phyloP scores from a whole-genome alignment of 192 early-diverging fungal genomes.

The Gryganskiella cystojenkinii region DNA sequence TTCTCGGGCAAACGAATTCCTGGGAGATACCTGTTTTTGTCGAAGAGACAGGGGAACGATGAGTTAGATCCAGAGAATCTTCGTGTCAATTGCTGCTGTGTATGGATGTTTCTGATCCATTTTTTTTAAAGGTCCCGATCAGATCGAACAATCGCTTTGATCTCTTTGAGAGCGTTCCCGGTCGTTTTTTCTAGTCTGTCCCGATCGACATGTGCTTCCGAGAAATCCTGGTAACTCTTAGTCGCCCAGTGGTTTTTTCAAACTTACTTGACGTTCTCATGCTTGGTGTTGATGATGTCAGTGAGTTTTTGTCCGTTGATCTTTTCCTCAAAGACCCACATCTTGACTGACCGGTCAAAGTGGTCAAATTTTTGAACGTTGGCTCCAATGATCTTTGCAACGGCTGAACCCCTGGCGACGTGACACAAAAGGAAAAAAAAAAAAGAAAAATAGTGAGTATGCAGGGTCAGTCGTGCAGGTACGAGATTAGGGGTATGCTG shows the following conservation, averaged over 20 bases:
- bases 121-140: too few species aligned
- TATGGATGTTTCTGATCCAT: neutral
- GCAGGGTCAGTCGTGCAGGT: neutral
- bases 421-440: neutral
- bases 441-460: neutral
- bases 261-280: constrained; percentile 88
- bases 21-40: constrained; percentile 73
- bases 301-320: constrained; percentile 87
- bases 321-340: constrained; percentile 97
- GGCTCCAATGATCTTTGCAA: constrained; percentile 90
- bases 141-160: too few species aligned
- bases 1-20: constrained; percentile 87
- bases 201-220: too few species aligned
- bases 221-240: too few species aligned
- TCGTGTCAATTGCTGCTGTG: neutral
- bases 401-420: constrained; percentile 85
- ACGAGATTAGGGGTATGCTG: constrained; percentile 1
- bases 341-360: constrained; percentile 85
- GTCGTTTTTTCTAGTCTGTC: too few species aligned
- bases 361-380: constrained; percentile 75
- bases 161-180: too few species aligned
- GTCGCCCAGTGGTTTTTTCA: neutral
- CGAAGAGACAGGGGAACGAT: neutral
- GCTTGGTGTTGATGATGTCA: constrained; percentile 93
- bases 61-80: neutral